phyloP scores from a whole-genome alignment of 106 monocot species.

The Dendrobium chrysotoxum region DNA sequence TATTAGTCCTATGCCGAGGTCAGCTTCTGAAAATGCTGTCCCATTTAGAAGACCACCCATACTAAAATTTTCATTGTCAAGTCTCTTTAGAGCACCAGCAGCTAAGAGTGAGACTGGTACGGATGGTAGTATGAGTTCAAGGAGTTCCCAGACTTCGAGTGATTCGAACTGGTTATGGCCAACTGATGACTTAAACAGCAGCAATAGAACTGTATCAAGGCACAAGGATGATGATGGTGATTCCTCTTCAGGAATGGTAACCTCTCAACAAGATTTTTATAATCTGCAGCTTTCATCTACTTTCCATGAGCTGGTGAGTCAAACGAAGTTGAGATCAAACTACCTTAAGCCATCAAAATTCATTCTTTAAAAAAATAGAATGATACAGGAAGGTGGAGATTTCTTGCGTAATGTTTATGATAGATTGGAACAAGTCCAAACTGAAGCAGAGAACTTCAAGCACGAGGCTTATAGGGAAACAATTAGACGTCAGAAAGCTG shows the following conservation, averaged over 20 bases:
- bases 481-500: slow-evolving; percentile 35
- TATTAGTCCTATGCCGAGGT: slow-evolving; percentile 2
- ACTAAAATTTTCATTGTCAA: background rate
- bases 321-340: background rate
- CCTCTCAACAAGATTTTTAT: slow-evolving; percentile 6
- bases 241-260: slow-evolving; percentile 1
- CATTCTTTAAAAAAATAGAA: background rate
- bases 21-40: slow-evolving; percentile 10
- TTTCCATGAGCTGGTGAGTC: slow-evolving; percentile 8
- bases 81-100: background rate
- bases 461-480: slow-evolving; percentile 40
- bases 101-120: background rate
- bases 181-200: background rate
- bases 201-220: background rate
- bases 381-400: slow-evolving; percentile 19
- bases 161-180: slow-evolving; percentile 2
- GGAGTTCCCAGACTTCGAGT: background rate
- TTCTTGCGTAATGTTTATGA: slow-evolving; percentile 25
- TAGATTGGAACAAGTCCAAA: slow-evolving; percentile 16
- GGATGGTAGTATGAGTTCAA: slow-evolving; percentile 1
- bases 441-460: slow-evolving; percentile 22
- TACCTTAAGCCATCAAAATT: background rate
- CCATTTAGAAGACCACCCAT: background rate
- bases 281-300: slow-evolving; percentile 12
- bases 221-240: slow-evolving; percentile 9